Evolutionary conservation across 306 rosid species (phyloP), one percentile per base, ranked within the genome.

Genomic region (Castanopsis chinensis): DNA sequence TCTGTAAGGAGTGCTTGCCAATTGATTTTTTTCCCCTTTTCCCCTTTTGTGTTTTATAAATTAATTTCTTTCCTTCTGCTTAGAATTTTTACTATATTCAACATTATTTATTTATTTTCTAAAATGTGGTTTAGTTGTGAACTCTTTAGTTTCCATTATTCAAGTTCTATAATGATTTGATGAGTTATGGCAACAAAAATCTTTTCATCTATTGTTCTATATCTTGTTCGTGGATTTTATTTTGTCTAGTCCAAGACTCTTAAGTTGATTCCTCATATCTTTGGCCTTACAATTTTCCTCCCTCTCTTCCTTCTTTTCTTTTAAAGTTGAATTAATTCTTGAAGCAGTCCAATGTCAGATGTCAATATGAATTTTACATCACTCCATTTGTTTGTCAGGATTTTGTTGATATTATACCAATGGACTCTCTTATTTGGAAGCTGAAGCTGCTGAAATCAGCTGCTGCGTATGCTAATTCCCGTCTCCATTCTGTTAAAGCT

Each of bases 401-500:
- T 51, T 70, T 96, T 74, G 83, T 87, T 69, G 78, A 87, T 80
- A 87, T 96, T 86, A 74, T 96, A 80, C 97, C 99, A 2, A 91
- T 74, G 82, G 90, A 87, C 33, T 83, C 92, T 72, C 96, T 96
- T 91, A 87, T 90, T 41, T 96, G 99, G 99, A 96, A 93, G 89
- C 86, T 93, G 86, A 88, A 93, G 90, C 92, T 96, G 88, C 90
- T 93, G 67, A 89, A 89, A 79, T 89, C 94, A 80, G 97, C 94
- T 79, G 92, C 99, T 82, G 91, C 96, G 25, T 93, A 93, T 82
- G 86, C 98, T 64, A 96, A 91, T 84, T 96, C 99, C 4, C 98
- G 96, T 77, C 97, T 93, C 68, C 97, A 93, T 88, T 94, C 99
- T 70, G 94, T 96, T 70, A 89, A 86, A 88, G 98, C 97, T 25